A percentile compares a stretch with the other conserved stretches of the same genome.
Evolutionary conservation across 352 stramenopile genomes (phyloP).

Genomic region (Thraustotheca clavata): DNA sequence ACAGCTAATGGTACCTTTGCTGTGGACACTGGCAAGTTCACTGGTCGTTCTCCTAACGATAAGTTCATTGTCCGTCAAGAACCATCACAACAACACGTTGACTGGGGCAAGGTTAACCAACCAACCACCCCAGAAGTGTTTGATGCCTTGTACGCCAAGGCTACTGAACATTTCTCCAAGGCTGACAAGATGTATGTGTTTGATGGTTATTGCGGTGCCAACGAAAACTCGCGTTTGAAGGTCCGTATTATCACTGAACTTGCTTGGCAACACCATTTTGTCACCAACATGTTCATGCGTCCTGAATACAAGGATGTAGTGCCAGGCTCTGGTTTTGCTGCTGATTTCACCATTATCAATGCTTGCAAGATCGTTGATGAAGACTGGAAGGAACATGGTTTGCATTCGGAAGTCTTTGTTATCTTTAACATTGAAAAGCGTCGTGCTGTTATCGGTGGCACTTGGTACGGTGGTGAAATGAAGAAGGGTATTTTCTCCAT

Average conservation of each 20-base stretch:
- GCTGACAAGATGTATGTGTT: conserved; percentile 56
- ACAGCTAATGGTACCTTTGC: conserved; percentile 53
- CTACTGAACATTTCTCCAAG: conserved; percentile 38
- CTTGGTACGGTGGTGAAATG: conserved; percentile 59
- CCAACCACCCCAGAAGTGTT: conserved; percentile 45
- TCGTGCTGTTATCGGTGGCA: conserved; percentile 49
- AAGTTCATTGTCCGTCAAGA: conserved; percentile 54
- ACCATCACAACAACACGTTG: conserved; percentile 39
- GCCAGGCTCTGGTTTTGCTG: conserved; percentile 28
- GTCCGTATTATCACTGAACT: conserved; percentile 51
- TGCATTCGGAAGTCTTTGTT: conserved; percentile 55
- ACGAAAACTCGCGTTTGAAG: conserved; percentile 47
- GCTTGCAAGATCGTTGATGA: conserved; percentile 51
- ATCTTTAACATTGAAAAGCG: conserved; percentile 65
- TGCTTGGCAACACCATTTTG: conserved; percentile 57
- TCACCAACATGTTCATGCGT: conserved; percentile 67
- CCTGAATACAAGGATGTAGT: conserved; percentile 45
- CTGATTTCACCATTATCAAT: conserved; percentile 63
- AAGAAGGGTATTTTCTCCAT: conserved; percentile 68
- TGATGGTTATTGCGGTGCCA: conserved; percentile 50
- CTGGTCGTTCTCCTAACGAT: conserved; percentile 46
- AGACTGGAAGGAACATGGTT: conserved; percentile 41
- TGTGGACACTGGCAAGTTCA: conserved; percentile 58
- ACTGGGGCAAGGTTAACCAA: conserved; percentile 50
- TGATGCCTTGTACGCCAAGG: conserved; percentile 37